Evolutionary conservation across 1,284 basidiomycete genomes (phyloP).

Genomic region (Tilletiaria anomala): DNA sequence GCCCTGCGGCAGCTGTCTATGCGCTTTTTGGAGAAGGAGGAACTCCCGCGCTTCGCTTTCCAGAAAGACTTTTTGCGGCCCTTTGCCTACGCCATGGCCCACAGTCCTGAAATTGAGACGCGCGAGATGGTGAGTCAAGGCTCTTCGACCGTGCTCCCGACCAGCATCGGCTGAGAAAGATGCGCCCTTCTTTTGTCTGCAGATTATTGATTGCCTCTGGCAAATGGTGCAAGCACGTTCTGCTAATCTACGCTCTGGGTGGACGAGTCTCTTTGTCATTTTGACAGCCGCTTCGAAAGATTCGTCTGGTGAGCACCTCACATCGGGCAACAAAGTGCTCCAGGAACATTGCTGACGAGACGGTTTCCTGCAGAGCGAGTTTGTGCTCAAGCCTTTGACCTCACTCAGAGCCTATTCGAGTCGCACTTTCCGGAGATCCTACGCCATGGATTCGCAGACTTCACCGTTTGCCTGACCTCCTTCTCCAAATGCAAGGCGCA

Average conservation of each 20-base stretch:
- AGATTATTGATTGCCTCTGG: conserved; percentile 3
- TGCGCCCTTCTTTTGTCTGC: background rate
- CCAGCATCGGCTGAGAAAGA: background rate
- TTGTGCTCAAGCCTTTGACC: conserved; percentile 85
- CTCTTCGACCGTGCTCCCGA: background rate
- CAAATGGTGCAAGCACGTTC: conserved; percentile 96
- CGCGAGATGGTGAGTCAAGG: conserved; percentile 84
- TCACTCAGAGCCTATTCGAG: conserved; percentile 77
- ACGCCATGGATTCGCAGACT: conserved; percentile 78
- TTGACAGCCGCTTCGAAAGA: conserved; percentile 91
- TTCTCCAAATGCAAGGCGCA: conserved; percentile 99
- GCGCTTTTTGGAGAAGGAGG: conserved; percentile 98
- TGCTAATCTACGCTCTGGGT: conserved; percentile 90
- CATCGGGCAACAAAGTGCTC: too few species aligned
- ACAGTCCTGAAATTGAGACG: conserved; percentile 86
- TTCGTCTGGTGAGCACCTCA: conserved; percentile 45
- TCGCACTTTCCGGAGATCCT: conserved; percentile 85
- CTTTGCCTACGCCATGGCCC: conserved; percentile 94
- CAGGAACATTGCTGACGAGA: too few species aligned
- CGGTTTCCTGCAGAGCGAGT: conserved; percentile 61
- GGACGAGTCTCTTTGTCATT: conserved; percentile 97
- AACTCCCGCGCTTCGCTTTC: conserved; percentile 94
- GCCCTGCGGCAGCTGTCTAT: conserved; percentile 94
- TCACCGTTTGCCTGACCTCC: conserved; percentile 93
- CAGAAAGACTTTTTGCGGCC: conserved; percentile 98